phyloP scores from a whole-genome alignment of 176 grass and related monocot genomes.

The Zizania latifolia region DNA sequence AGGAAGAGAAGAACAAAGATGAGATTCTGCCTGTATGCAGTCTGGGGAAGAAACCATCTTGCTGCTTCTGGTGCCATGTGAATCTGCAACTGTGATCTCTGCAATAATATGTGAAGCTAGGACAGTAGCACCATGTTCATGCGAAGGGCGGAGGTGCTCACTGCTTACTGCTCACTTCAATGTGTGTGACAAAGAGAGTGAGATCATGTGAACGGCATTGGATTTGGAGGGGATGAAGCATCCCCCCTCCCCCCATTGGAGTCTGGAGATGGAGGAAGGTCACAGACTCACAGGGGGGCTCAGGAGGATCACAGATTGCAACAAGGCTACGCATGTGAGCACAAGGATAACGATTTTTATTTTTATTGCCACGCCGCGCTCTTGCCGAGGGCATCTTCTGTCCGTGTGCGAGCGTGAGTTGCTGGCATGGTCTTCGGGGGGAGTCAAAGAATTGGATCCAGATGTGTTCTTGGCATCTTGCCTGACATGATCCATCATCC shows the following conservation, averaged over 20 bases:
- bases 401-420: neutral
- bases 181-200: conserved; percentile 8
- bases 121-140: too few relatives aligned
- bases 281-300: too few relatives aligned
- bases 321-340: conserved; percentile 20
- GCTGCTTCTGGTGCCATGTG: conserved; percentile 2
- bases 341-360: conserved; percentile 24
- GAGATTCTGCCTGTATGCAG: neutral
- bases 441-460: neutral
- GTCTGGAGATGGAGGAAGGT: neutral
- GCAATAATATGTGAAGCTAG: too few relatives aligned
- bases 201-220: conserved; percentile 37
- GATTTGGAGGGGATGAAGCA: conserved; percentile 1
- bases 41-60: neutral
- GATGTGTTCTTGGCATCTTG: neutral
- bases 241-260: too few relatives aligned
- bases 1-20: conserved; percentile 5
- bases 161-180: neutral
- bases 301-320: neutral
- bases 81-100: neutral
- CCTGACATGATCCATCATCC: too few relatives aligned
- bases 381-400: conserved; percentile 22
- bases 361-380: neutral
- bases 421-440: neutral
- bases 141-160: neutral